Conservation (phyloP, 2,329 filamentous ascomycete genomes). For the Xylaria sp. region DNA sequence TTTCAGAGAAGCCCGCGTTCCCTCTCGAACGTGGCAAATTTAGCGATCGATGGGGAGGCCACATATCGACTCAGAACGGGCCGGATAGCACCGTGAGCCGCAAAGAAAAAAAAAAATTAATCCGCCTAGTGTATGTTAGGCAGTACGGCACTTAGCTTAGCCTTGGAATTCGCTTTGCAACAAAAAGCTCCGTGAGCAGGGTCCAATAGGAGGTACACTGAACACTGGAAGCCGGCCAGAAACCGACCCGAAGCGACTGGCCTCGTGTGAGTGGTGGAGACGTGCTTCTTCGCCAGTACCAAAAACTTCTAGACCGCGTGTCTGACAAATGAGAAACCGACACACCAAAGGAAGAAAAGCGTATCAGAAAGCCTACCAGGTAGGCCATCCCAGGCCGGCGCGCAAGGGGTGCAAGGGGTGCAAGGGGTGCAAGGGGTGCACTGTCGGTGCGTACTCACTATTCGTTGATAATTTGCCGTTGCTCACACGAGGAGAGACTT, state of each 20-base stretch:
- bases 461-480: conserved; percentile 28
- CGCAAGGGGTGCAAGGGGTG: conserved; percentile 25
- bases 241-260: background rate
- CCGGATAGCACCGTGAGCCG: conserved; percentile 27
- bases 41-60: conserved; percentile 10
- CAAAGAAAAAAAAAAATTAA: conserved; percentile 14
- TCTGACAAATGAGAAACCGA: conserved; percentile 47
- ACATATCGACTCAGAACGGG: conserved; percentile 12
- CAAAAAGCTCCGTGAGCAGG: background rate
- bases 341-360: conserved; percentile 35
- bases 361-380: conserved; percentile 4
- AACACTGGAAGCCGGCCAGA: background rate
- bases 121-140: background rate
- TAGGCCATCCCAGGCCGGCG: conserved; percentile 9
- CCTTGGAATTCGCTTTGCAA: conserved; percentile 17
- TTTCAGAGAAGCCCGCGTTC: conserved; percentile 27
- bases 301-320: conserved; percentile 25
- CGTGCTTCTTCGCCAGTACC: conserved; percentile 19
- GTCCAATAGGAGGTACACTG: too few species aligned
- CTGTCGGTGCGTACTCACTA: background rate
- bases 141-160: conserved; percentile 6
- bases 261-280: conserved; percentile 28
- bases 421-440: conserved; percentile 26
- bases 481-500: conserved; percentile 26
- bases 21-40: conserved; percentile 31